Evolutionary conservation across 2,329 filamentous ascomycete genomes (phyloP), one percentile per base, ranked within the genome.

Genomic region (Calonectria fujianensis): DNA sequence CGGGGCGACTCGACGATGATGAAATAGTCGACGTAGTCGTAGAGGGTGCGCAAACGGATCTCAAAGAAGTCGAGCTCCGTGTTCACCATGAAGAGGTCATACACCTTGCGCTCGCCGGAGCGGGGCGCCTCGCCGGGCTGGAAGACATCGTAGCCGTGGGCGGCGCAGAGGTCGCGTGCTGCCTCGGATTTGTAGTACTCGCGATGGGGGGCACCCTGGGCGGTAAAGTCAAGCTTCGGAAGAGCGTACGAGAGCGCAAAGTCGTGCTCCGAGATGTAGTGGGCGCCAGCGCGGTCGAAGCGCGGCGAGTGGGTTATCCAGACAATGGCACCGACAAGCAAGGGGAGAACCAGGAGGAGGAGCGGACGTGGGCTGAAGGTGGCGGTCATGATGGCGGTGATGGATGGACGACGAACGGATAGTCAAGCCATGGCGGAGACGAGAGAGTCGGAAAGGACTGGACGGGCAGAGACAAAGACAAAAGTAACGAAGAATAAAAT

Each of bases 51-150:
- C 4, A 94, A 85, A 14, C 91, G 90, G 63, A 94, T 90, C 82
- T 94, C 92, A 52, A 94, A 86, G 88, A 91, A 92, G 83, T 93
- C 92, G 16, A 93, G 86, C 83, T 93, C 92, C 3, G 87, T 89
- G 77, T 91, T 92, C 78, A 93, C 83, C 86, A 93, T 89, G 78
- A 92, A 86, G 2, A 94, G 85, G 80, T 94, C 92, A 74, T 84
- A 85, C 35, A 85, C 76, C 70, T 83, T 85, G 77, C 82, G 83
- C 66, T 81, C 78, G 48, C 80, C 79, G 8, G 77, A 72, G 8
- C 66, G 54, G 31, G 80, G 70, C 45, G 51, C 61, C 27, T 76
- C 69, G 32, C 29, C 70, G 2, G 83, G 81, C 20, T 73, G 65
- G 48, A 84, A 84, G 71, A 82, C 77, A 5, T 77, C 70, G 72